These are phyloP conservation scores for Tulasnella sp. DNA, from an alignment of 768 basidiomycete species.

Conservation along the genomic window DNA sequence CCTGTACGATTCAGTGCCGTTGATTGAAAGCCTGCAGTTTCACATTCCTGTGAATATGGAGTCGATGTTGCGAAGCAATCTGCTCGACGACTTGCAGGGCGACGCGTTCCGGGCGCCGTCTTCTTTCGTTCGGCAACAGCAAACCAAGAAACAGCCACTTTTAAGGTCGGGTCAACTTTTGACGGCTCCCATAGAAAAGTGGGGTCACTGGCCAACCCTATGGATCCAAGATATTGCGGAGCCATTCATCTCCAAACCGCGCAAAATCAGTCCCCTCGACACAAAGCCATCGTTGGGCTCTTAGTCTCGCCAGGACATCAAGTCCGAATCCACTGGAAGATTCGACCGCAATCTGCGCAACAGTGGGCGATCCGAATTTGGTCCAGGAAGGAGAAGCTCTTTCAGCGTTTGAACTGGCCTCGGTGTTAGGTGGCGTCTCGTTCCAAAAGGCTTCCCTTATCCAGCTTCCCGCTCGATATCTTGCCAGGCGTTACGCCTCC, in stretches of 20 bases:
- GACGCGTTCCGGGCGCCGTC: slow-evolving; percentile 62
- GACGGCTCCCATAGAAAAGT: slow-evolving; percentile 48
- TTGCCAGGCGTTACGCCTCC: slow-evolving; percentile 23
- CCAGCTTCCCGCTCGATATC: background rate
- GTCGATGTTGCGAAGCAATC: slow-evolving; percentile 66
- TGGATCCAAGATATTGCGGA: slow-evolving; percentile 64
- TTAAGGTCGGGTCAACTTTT: slow-evolving; percentile 51
- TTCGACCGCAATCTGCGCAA: background rate
- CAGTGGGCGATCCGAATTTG: slow-evolving; percentile 16
- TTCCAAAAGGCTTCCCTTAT: background rate
- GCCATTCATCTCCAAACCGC: slow-evolving; percentile 32
- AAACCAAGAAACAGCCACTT: slow-evolving; percentile 58
- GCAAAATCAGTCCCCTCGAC: slow-evolving; percentile 23
- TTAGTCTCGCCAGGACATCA: slow-evolving; percentile 24
- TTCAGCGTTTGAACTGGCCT: slow-evolving; percentile 36
- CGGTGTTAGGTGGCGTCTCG: background rate
- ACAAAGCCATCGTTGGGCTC: slow-evolving; percentile 32
- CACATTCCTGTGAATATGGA: slow-evolving; percentile 84
- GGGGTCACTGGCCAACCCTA: slow-evolving; percentile 61
- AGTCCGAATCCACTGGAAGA: background rate
- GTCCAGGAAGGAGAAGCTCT: slow-evolving; percentile 25
- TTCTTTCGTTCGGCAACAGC: slow-evolving; percentile 47
- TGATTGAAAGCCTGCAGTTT: slow-evolving; percentile 62
- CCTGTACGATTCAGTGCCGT: slow-evolving; percentile 59
- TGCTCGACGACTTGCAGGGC: slow-evolving; percentile 67